Evolutionary conservation across 441 rosid genomes (phyloP).

Genomic region (Manihot esculenta): DNA sequence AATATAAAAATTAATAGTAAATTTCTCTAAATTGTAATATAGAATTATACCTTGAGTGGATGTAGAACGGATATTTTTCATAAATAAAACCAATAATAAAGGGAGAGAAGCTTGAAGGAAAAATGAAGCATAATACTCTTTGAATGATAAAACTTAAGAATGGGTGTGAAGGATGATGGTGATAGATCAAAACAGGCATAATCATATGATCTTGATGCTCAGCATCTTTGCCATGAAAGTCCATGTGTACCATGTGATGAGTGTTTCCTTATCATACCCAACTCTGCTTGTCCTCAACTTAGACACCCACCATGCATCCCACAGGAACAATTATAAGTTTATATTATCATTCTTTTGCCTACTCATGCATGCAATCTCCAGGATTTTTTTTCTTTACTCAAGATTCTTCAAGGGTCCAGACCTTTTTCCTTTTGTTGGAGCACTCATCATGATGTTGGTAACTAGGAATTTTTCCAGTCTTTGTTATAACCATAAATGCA

Average conservation of each 20-base stretch:
- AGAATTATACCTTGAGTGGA: no score
- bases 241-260: conserved; percentile 22
- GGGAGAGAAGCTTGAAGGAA: not conserved
- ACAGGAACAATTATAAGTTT: not conserved
- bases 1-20: no score
- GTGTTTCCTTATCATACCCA: conserved; percentile 22
- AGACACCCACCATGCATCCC: not conserved
- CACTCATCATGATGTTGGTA: not conserved
- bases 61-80: no score
- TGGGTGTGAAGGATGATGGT: conserved; percentile 3
- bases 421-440: not conserved
- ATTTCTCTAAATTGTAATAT: no score
- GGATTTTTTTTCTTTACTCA: not conserved
- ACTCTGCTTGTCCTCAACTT: conserved; percentile 14
- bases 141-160: not conserved
- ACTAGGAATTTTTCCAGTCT: no score
- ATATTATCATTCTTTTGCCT: not conserved
- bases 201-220: not conserved
- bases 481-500: no score
- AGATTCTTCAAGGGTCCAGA: conserved; percentile 1
- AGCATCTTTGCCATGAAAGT: not conserved
- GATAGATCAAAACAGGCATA: conserved; percentile 17
- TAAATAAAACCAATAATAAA: not conserved
- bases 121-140: not conserved
- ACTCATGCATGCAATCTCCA: not conserved